A percentile compares a stretch with the other conserved stretches of the same genome.
Evolutionary conservation across 1,139 yeast genomes (phyloP).

Genomic region (Debaryomyces udenii): DNA sequence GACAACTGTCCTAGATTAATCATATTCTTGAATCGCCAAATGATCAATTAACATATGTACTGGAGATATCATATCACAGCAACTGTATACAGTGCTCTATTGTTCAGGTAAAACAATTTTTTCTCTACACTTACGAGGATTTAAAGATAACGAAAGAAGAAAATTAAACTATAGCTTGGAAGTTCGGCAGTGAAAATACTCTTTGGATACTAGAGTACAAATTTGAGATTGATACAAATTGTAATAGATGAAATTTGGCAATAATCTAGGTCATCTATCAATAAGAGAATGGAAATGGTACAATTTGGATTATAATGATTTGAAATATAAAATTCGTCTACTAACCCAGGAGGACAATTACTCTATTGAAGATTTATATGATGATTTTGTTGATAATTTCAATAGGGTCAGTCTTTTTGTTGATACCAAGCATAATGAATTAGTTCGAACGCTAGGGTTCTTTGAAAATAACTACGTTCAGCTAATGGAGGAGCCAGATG

Average conservation of each 20-base stretch:
- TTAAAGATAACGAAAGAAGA: not conserved
- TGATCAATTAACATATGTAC: no score
- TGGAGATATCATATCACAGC: no score
- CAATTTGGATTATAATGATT: slow-evolving; percentile 79
- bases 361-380: slow-evolving; percentile 25
- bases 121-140: not conserved
- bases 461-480: slow-evolving; percentile 22
- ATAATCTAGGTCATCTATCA: slow-evolving; percentile 70
- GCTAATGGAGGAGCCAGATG: slow-evolving; percentile 13
- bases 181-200: no score
- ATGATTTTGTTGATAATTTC: slow-evolving; percentile 49
- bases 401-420: slow-evolving; percentile 63
- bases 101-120: not conserved
- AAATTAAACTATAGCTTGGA: not conserved
- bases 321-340: slow-evolving; percentile 61
- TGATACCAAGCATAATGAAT: slow-evolving; percentile 66
- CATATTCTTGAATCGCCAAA: no score
- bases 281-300: slow-evolving; percentile 88
- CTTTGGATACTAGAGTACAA: no score
- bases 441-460: slow-evolving; percentile 33
- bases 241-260: slow-evolving; percentile 77
- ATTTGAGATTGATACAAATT: no score
- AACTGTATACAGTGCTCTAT: not conserved
- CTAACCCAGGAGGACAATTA: slow-evolving; percentile 18
- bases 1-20: no score